Evolutionary conservation across 2,329 filamentous ascomycete species (phyloP).

Genomic region (Cladorrhinum sp.): DNA sequence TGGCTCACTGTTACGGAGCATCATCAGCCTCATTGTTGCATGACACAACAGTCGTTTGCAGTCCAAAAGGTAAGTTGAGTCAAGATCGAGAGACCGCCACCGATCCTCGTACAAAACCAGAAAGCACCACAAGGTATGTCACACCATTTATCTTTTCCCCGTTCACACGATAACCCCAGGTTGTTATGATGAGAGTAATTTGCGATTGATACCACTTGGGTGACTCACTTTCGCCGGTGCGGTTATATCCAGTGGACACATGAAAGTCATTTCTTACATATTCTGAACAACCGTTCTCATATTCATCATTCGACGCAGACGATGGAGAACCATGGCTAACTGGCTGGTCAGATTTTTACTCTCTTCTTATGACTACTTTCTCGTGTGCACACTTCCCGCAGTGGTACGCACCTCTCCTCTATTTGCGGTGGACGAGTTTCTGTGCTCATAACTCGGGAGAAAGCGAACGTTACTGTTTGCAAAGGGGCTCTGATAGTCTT

Average conservation of each 20-base stretch:
- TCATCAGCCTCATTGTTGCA: background rate
- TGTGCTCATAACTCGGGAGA: conserved; percentile 18
- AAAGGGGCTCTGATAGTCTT: conserved; percentile 15
- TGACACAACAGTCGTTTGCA: background rate
- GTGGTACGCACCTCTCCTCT: conserved; percentile 20
- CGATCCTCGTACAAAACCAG: background rate
- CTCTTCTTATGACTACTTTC: background rate
- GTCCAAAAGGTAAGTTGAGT: background rate
- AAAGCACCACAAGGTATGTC: conserved; percentile 1
- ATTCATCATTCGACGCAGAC: background rate
- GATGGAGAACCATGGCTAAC: background rate
- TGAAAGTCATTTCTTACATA: conserved; percentile 96
- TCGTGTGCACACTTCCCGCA: conserved; percentile 5
- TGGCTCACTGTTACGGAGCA: background rate
- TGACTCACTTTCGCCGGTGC: conserved; percentile 78
- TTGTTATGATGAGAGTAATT: conserved; percentile 81
- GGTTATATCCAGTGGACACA: conserved; percentile 65
- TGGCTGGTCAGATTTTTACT: background rate
- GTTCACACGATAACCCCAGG: background rate
- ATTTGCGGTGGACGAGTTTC: conserved; percentile 7
- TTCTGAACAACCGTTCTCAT: conserved; percentile 58
- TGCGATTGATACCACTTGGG: conserved; percentile 79
- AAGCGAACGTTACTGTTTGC: conserved; percentile 8
- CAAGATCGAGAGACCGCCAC: no score
- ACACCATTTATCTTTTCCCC: background rate